Base-by-base conservation (phyloP, 1,284 basidiomycete genomes). In the Trichosporon asahii region DNA sequence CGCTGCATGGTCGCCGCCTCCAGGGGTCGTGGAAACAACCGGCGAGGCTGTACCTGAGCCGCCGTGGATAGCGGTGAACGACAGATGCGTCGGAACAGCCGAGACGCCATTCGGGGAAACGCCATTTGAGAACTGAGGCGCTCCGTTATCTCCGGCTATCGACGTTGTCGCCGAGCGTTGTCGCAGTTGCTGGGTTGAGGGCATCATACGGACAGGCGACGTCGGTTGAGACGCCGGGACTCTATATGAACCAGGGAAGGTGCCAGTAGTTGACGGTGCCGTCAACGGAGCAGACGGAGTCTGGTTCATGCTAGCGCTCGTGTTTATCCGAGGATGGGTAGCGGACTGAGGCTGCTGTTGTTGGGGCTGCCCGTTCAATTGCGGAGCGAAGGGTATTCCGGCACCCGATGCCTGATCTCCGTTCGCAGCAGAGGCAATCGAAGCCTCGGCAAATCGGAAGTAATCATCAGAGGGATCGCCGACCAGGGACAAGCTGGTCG, bases 221-320 rank as follows among this genome's bases (percentile, higher is more conserved):
- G 79, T 76, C 0, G 81, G 81, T 66, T 83, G 81, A 1, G 79
- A 80, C 2, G 79, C 80, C 0, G 81, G 81, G 21, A 78, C 67
- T 14, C 79, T 72, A 64, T 78, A 77, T 31, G 57, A 61, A 2
- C 57, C 57, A 15, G 71, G 67, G 21, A 72, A 75, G 11, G 57
- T 35, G 66, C 71, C 65, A 68, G 57, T 35, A 7, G 64, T 21
- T 66, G 74, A 67, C 29, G 66, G 44, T 23, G 65, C 40, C 23
- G 65, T 64, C 70, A 72, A 15, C 25, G 65, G 46, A 7, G 37
- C 57, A n/a, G 57, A 37, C 25, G 65, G 55, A 7, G 57, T 11
- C 29, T 61, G 57, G 18, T 71, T 72, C 40, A 73, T 69, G 18
- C 11, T 33, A 18, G 29, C 29, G 27, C 29, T 49, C 15, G 57